Evolutionary conservation across 345 rosid genomes (phyloP).

Genomic region (Eucalyptus cloeziana): DNA sequence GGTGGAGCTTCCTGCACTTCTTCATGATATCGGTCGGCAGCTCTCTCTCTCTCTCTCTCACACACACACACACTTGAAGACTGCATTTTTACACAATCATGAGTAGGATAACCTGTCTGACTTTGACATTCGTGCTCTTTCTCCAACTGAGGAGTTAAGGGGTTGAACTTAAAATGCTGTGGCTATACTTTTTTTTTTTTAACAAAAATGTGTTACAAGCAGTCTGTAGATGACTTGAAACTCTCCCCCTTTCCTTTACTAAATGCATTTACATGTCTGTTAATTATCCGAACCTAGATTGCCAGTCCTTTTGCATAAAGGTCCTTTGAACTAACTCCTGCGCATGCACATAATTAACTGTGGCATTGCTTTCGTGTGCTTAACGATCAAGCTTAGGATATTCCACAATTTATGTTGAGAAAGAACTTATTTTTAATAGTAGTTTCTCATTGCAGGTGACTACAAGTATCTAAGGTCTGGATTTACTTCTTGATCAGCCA

Average conservation of each 20-base stretch:
- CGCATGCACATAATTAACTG: not conserved
- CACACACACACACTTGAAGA: not conserved
- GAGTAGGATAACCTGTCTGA: not conserved
- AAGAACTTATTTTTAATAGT: not conserved
- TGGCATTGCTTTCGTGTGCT: not conserved
- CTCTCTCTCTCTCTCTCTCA: not conserved
- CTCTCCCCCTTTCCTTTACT: not conserved
- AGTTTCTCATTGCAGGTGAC: conserved; percentile 44
- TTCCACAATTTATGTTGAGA: not conserved
- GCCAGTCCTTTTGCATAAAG: not conserved
- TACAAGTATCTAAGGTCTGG: conserved; percentile 72
- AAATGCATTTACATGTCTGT: not conserved
- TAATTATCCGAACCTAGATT: not conserved
- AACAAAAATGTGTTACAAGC: not conserved
- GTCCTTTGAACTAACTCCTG: not conserved
- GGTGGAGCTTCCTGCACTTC: conserved; percentile 89
- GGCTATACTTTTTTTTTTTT: not conserved
- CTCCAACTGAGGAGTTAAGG: not conserved
- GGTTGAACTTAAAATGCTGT: not conserved
- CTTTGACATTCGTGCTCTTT: not conserved
- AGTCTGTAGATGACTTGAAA: not conserved
- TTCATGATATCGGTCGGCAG: conserved; percentile 64
- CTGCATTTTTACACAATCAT: not conserved
- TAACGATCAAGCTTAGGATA: not conserved
- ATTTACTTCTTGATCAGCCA: not conserved